These are phyloP conservation scores for Colletotrichum chrysophilum DNA, from an alignment of 2,329 filamentous ascomycete genomes.

Conservation along the genomic window DNA sequence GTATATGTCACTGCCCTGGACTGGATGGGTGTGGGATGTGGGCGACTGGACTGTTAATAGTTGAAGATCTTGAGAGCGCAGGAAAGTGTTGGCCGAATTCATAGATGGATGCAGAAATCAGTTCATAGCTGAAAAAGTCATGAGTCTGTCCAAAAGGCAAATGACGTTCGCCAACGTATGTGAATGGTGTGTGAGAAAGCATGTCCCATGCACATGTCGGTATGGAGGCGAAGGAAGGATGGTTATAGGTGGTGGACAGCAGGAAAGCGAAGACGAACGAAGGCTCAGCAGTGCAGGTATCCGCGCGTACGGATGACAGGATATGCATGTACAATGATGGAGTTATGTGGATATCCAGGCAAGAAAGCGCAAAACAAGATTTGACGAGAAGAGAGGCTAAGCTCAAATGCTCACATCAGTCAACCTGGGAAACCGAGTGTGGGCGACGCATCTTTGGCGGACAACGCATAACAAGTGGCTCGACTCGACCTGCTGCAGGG, in stretches of 20 bases:
- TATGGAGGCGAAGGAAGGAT: not conserved
- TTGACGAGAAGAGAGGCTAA: not conserved
- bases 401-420: not conserved
- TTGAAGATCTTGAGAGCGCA: not conserved
- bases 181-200: not conserved
- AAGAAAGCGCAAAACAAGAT: slow-evolving; percentile 9
- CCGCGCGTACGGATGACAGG: not conserved
- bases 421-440: not conserved
- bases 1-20: not conserved
- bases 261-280: not conserved
- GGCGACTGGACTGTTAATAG: not conserved
- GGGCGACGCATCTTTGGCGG: not conserved
- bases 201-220: not conserved
- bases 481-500: not conserved
- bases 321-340: slow-evolving; percentile 3
- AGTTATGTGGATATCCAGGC: not conserved
- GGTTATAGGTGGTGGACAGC: not conserved
- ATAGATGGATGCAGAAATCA: not conserved
- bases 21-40: not conserved
- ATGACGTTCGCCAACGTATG: not conserved
- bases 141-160: not conserved
- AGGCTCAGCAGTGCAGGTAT: not conserved
- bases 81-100: not conserved
- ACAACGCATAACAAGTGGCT: not conserved
- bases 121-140: not conserved